Base-by-base conservation (phyloP, 306 rosid genomes). In the Citrullus amarus region DNA sequence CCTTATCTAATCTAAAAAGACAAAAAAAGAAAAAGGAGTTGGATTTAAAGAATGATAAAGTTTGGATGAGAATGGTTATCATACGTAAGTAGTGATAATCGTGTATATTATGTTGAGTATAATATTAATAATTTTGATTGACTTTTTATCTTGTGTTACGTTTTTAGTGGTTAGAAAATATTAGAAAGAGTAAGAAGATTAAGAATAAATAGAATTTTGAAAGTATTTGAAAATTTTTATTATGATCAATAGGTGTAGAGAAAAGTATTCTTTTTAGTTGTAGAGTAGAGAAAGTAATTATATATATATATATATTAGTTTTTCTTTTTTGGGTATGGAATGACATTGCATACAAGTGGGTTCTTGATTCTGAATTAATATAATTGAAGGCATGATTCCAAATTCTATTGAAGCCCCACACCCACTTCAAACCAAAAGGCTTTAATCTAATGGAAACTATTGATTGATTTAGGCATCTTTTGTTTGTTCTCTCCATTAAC, bases 311-410 rank as follows among this genome's bases (percentile, higher is more conserved):
- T 25, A 25, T 25, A 25, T 25, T 25, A 25, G 28, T 25, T 25
- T 25, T 25, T 25, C 28, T 25, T 25, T 25, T 25, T 25, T 25
- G 28, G 28, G 28, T 25, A 25, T 25, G 28, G 53, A 22, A 69
- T 67, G 34, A 8, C 15, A 90, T 86, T 81, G 62, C 67, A 82
- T 82, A 46, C 51, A 85, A 83, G 86, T 81, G 88, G 86, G 90
- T 85, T 90, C 80, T 76, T 78, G 90, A 89, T 88, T 91, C 93
- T 89, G 79, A 84, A 85, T 86, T 83, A 72, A 73, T 85, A 82
- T 74, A 74, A 74, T 74, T 74, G 78, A 16, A 1, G 48, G 56
- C 58, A 53, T 53, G 78, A 74, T 74, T 74, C 78, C 59, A 51
- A 74, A 74, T 74, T 74, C 50, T 14, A 74, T 14, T 28, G 20